These are phyloP conservation scores for Colletotrichum eremochloae DNA, from an alignment of 2,329 filamentous ascomycete species.

Conservation along the genomic window DNA sequence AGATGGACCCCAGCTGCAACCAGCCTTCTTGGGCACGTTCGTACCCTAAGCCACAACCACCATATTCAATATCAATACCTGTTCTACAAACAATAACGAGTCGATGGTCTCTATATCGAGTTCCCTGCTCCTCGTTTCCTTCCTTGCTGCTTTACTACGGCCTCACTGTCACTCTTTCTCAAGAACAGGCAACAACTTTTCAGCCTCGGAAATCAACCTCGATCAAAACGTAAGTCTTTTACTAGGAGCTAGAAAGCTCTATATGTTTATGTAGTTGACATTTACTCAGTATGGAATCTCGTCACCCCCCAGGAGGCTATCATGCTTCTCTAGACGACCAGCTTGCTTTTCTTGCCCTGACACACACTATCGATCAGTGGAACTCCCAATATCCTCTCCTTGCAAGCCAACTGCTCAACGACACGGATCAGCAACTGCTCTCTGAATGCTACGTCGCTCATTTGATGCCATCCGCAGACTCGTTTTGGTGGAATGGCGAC, in stretches of 20 bases:
- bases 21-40: background rate
- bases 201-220: background rate
- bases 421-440: conserved; percentile 18
- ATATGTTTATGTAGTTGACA: background rate
- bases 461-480: conserved; percentile 21
- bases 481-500: conserved; percentile 31
- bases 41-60: background rate
- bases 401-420: background rate
- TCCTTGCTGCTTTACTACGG: background rate
- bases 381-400: background rate
- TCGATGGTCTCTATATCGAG: no score
- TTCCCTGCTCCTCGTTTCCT: background rate
- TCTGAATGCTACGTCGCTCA: conserved; percentile 5
- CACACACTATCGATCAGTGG: conserved; percentile 26
- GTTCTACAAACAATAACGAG: background rate
- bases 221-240: background rate
- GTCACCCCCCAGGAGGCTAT: background rate
- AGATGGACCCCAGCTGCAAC: background rate
- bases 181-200: background rate
- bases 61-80: background rate
- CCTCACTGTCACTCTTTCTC: no score
- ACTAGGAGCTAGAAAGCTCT: background rate
- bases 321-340: background rate
- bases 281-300: conserved; percentile 8
- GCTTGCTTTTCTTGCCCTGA: conserved; percentile 30